Percentiles rank a stretch among this genome's conserved stretches.
These are phyloP conservation scores for Tolypocladium sp. DNA, from an alignment of 2,329 filamentous ascomycete species.

Conservation along the genomic window DNA sequence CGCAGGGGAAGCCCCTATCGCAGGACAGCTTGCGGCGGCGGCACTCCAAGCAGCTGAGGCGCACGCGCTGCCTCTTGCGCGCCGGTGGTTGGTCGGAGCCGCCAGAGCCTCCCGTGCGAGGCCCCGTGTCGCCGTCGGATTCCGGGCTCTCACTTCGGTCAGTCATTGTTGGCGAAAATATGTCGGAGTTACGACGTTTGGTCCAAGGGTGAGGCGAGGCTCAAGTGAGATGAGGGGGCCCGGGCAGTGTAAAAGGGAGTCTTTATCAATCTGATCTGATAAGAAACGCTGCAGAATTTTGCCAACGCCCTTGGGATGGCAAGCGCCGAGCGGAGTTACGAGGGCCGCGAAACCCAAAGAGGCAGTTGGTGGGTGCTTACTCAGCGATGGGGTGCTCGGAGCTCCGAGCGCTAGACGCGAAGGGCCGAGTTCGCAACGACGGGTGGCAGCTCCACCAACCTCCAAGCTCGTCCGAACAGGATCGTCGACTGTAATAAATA, in stretches of 20 bases:
- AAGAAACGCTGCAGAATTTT: conserved; percentile 18
- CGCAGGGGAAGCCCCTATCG: conserved; percentile 52
- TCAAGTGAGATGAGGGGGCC: conserved; percentile 9
- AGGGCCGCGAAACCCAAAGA: conserved; percentile 1
- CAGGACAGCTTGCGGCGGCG: conserved; percentile 52
- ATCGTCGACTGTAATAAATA: neutral
- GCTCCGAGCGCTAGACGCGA: neutral
- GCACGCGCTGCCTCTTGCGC: conserved; percentile 49
- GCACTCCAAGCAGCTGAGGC: conserved; percentile 52
- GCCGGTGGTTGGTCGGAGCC: conserved; percentile 27
- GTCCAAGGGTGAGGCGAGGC: conserved; percentile 4
- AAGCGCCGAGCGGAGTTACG: conserved; percentile 24
- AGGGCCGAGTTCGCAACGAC: neutral
- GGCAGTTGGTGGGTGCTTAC: neutral
- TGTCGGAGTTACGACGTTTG: conserved; percentile 26
- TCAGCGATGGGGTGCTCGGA: neutral
- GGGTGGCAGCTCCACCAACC: neutral
- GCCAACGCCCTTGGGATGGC: conserved; percentile 4
- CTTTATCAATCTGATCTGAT: conserved; percentile 35
- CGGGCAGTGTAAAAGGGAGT: conserved; percentile 17
- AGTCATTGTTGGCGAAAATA: conserved; percentile 8
- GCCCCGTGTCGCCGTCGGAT: conserved; percentile 22
- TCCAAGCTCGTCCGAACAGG: neutral
- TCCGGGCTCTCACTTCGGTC: conserved; percentile 30
- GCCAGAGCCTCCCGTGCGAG: conserved; percentile 12